Conservation (phyloP, 2,329 filamentous ascomycete species). For the Fusarium metavorans region DNA sequence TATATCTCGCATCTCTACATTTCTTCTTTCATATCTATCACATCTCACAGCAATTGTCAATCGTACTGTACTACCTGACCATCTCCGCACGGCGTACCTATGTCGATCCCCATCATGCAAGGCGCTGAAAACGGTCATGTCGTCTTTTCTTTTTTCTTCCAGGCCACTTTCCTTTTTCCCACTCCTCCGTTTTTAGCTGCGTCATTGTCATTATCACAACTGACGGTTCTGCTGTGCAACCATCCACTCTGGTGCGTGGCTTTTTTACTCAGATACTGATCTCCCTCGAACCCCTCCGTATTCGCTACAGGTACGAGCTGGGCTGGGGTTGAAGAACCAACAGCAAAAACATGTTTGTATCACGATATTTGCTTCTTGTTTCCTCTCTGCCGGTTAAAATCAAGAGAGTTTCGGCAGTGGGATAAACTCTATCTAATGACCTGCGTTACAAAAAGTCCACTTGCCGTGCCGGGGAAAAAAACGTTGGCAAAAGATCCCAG, state of each 20-base stretch:
- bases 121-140: conserved; percentile 6
- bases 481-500: neutral
- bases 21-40: conserved; percentile 34
- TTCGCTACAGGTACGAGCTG: neutral
- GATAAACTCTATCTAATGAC: neutral
- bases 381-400: neutral
- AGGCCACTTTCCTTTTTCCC: neutral
- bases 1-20: neutral
- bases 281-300: neutral
- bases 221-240: neutral
- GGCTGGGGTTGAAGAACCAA: neutral
- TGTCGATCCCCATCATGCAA: neutral
- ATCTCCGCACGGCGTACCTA: neutral
- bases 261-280: neutral
- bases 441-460: neutral
- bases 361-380: neutral
- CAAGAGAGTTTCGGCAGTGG: neutral
- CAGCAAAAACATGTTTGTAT: neutral
- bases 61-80: neutral
- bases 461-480: neutral
- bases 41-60: conserved; percentile 13
- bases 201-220: conserved; percentile 13
- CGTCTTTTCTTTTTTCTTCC: neutral
- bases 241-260: neutral
- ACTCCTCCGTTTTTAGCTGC: neutral